These are phyloP conservation scores for Peronospora tabacina DNA, from an alignment of 352 stramenopile genomes.

Conservation along the genomic window DNA sequence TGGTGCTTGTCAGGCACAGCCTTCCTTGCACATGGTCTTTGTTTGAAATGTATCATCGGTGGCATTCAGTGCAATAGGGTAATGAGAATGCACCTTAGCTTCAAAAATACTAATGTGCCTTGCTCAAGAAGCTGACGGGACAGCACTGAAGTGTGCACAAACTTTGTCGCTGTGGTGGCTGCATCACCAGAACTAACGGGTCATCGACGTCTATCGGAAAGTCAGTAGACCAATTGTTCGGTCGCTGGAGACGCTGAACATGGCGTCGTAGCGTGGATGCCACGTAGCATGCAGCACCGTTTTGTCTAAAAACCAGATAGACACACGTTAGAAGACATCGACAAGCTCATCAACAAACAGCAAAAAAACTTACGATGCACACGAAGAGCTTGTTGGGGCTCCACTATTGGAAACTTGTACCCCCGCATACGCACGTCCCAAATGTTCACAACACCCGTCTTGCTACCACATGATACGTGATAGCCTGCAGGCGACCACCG, in stretches of 20 bases:
- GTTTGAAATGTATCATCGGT: no score
- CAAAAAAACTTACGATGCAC: constrained; percentile 62
- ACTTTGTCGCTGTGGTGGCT: neutral
- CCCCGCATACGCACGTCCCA: constrained; percentile 73
- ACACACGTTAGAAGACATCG: constrained; percentile 6
- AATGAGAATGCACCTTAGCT: neutral
- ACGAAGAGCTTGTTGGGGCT: constrained; percentile 64
- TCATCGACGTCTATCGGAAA: constrained; percentile 39
- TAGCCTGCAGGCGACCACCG: constrained; percentile 66
- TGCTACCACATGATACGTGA: constrained; percentile 67
- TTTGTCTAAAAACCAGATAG: constrained; percentile 42
- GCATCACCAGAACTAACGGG: neutral
- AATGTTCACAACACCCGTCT: constrained; percentile 56
- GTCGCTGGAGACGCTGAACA: constrained; percentile 83
- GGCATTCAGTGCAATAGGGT: neutral
- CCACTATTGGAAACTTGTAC: constrained; percentile 41
- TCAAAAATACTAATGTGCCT: neutral
- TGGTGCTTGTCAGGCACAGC: no score
- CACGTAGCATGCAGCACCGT: constrained; percentile 82
- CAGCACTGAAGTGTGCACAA: neutral
- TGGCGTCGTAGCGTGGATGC: constrained; percentile 75
- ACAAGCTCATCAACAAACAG: neutral
- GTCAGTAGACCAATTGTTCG: constrained; percentile 68
- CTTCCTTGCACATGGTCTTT: no score
- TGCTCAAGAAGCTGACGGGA: neutral